Evolutionary conservation across 208 protist genomes (phyloP).

Genomic region (Porcisia hertigi): DNA sequence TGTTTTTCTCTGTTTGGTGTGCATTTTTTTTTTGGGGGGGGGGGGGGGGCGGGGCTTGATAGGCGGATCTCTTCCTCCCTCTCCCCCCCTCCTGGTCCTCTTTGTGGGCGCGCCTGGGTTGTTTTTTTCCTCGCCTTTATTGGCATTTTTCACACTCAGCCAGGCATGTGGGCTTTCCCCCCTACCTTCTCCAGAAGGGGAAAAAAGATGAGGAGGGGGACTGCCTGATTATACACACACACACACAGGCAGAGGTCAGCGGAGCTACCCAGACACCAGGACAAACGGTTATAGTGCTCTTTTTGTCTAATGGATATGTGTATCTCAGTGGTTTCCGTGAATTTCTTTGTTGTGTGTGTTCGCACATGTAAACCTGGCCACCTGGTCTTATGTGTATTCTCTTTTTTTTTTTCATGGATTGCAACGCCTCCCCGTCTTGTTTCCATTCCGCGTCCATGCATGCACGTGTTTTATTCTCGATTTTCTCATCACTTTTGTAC

Average conservation of each 20-base stretch:
- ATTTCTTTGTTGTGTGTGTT: constrained; percentile 5
- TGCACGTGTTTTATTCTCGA: not conserved
- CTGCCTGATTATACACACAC: not conserved
- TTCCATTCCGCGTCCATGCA: constrained; percentile 2
- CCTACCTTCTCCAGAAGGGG: not conserved
- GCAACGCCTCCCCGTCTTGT: constrained; percentile 8
- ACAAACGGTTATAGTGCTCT: not conserved
- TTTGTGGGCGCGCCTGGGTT: not conserved
- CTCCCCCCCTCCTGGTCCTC: no score
- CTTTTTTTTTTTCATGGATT: constrained; percentile 25
- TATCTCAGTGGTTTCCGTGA: not conserved
- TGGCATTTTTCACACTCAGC: not conserved
- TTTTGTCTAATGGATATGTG: not conserved
- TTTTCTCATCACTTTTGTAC: not conserved
- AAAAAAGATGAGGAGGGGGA: not conserved
- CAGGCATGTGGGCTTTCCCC: not conserved
- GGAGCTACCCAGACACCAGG: not conserved
- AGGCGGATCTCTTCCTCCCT: no score
- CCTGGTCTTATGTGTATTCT: not conserved
- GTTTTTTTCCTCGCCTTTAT: not conserved
- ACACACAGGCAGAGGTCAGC: not conserved
- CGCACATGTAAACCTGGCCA: not conserved
- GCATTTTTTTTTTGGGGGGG: not conserved
- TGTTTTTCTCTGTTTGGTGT: not conserved
- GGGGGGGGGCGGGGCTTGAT: no score